Percentiles rank a stretch among this genome's conserved stretches.
Conservation (phyloP, 768 basidiomycete species). For the Pleurotus ostreatus region DNA sequence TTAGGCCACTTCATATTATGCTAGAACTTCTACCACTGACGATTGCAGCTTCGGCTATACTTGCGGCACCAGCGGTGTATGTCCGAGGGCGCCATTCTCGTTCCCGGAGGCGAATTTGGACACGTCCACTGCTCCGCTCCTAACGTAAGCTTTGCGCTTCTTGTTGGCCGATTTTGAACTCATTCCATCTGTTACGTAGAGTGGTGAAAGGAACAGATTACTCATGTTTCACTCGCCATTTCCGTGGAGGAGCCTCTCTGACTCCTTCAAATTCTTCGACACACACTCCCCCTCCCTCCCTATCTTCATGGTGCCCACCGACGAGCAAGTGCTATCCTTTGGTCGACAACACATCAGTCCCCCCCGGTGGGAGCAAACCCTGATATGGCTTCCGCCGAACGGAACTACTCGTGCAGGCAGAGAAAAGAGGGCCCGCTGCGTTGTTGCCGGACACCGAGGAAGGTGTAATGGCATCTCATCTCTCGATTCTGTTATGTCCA, state of each 20-base stretch:
- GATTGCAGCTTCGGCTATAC: not conserved
- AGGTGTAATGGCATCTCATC: constrained; percentile 45
- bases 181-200: constrained; percentile 21
- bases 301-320: constrained; percentile 18
- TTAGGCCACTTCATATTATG: not conserved
- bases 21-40: not conserved
- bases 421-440: constrained; percentile 29
- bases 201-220: constrained; percentile 53
- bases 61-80: constrained; percentile 32
- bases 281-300: constrained; percentile 17
- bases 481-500: constrained; percentile 45
- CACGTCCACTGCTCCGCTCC: constrained; percentile 43
- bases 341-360: constrained; percentile 57
- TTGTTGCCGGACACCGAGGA: constrained; percentile 37
- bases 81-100: constrained; percentile 48
- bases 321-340: constrained; percentile 48
- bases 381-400: constrained; percentile 58
- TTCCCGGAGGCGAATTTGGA: constrained; percentile 41
- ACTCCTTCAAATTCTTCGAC: not conserved
- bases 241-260: not conserved
- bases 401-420: constrained; percentile 49
- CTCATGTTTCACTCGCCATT: constrained; percentile 26
- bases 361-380: constrained; percentile 44
- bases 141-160: constrained; percentile 38
- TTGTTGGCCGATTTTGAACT: not conserved